Evolutionary conservation across 75 land plant species (phyloP).

Genomic region (Picea sitchensis): DNA sequence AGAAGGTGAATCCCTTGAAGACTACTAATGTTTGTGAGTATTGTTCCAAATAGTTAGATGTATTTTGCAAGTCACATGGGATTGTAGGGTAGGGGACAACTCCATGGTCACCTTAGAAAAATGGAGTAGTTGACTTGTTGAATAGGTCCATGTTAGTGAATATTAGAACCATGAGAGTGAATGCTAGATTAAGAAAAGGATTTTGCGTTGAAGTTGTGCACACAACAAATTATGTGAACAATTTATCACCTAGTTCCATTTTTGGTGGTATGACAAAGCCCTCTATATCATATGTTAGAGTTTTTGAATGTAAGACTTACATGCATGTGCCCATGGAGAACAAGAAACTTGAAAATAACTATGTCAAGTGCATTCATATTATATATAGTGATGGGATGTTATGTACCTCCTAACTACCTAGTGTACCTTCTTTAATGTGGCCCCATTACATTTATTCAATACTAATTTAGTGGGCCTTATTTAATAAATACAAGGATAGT

Average conservation of each 20-base stretch:
- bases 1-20: neutral
- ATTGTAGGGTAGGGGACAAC: neutral
- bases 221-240: neutral
- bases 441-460: too few species aligned
- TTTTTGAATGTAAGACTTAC: neutral
- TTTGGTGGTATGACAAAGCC: neutral
- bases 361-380: neutral
- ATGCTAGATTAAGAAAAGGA: neutral
- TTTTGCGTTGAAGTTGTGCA: neutral
- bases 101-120: neutral
- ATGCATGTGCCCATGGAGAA: neutral
- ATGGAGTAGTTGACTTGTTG: neutral
- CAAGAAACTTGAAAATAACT: neutral
- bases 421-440: too few species aligned
- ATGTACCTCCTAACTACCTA: too few species aligned
- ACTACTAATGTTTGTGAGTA: neutral
- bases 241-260: neutral
- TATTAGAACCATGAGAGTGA: neutral
- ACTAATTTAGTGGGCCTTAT: too few species aligned
- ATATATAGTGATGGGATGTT: neutral
- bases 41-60: neutral
- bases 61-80: neutral
- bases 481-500: too few species aligned
- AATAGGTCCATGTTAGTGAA: neutral
- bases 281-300: neutral